Conservation (phyloP, 192 early-diverging fungal species). For the Phycomyces blakesleeanus region DNA sequence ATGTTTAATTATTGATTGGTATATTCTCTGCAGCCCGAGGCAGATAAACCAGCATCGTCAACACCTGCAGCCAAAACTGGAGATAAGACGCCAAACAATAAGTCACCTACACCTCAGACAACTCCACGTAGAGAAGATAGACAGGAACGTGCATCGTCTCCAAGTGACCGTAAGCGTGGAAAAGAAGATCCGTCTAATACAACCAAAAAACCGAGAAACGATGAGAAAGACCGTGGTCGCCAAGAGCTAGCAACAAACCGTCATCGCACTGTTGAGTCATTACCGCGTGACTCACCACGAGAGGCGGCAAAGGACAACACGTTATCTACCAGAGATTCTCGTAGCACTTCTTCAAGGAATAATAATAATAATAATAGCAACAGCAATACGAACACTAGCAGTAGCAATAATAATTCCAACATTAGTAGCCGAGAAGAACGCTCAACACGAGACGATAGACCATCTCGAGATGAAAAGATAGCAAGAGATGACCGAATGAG, state of each 20-base stretch:
- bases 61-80: neutral
- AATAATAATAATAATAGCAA: no score
- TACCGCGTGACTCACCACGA: neutral
- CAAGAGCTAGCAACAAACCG: neutral
- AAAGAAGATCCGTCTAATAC: neutral
- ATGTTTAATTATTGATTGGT: no score
- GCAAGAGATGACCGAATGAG: no score
- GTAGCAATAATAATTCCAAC: neutral
- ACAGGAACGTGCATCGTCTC: slow-evolving; percentile 7
- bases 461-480: neutral
- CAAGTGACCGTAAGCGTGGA: slow-evolving; percentile 1
- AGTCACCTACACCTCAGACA: neutral
- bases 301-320: neutral
- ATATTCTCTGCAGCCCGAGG: neutral
- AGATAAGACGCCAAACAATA: neutral
- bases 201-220: slow-evolving; percentile 1
- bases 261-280: neutral
- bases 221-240: neutral
- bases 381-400: neutral
- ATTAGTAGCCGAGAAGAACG: neutral
- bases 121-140: neutral
- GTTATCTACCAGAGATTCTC: neutral
- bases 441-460: neutral
- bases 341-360: neutral
- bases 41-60: neutral